A percentile compares a stretch with the other conserved stretches of the same genome.
These are phyloP conservation scores for Mallotus japonicus DNA, from an alignment of 441 rosid genomes.

Conservation along the genomic window DNA sequence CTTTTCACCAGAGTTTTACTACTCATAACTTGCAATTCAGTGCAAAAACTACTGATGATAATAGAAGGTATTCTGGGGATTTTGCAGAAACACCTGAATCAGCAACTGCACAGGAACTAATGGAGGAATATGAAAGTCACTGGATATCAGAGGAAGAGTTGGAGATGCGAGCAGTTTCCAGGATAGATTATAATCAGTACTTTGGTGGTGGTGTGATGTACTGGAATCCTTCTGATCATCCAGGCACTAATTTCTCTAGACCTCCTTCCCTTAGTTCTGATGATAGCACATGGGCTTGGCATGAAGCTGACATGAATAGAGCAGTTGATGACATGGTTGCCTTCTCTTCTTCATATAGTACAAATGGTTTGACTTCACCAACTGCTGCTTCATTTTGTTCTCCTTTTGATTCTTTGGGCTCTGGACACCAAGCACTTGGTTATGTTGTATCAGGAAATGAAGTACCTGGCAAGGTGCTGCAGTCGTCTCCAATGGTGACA, in stretches of 20 bases:
- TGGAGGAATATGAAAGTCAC: slow-evolving; percentile 74
- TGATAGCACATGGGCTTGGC: slow-evolving; percentile 98
- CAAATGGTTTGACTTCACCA: slow-evolving; percentile 95
- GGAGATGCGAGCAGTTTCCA: slow-evolving; percentile 82
- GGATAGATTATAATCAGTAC: slow-evolving; percentile 85
- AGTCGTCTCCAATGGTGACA: slow-evolving; percentile 50
- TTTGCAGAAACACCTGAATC: slow-evolving; percentile 63
- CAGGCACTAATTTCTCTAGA: slow-evolving; percentile 86
- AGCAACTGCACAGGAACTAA: slow-evolving; percentile 47
- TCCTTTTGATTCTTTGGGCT: slow-evolving; percentile 76
- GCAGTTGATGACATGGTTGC: slow-evolving; percentile 99
- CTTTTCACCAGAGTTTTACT: slow-evolving; percentile 54
- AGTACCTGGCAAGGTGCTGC: slow-evolving; percentile 62
- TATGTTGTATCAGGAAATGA: slow-evolving; percentile 90
- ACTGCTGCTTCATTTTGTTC: slow-evolving; percentile 90
- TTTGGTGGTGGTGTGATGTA: slow-evolving; percentile 99
- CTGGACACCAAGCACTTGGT: slow-evolving; percentile 84
- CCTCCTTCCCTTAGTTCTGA: slow-evolving; percentile 98
- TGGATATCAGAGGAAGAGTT: slow-evolving; percentile 93
- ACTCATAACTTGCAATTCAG: slow-evolving; percentile 43
- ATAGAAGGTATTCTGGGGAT: slow-evolving; percentile 56
- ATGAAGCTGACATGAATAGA: slow-evolving; percentile 94
- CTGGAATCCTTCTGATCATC: slow-evolving; percentile 93
- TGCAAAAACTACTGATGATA: slow-evolving; percentile 40
- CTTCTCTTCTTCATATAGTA: slow-evolving; percentile 87